Percentiles rank a stretch among this genome's conserved stretches.
Evolutionary conservation across 2,329 filamentous ascomycete species (phyloP).

Genomic region (Exophiala dermatitidis): DNA sequence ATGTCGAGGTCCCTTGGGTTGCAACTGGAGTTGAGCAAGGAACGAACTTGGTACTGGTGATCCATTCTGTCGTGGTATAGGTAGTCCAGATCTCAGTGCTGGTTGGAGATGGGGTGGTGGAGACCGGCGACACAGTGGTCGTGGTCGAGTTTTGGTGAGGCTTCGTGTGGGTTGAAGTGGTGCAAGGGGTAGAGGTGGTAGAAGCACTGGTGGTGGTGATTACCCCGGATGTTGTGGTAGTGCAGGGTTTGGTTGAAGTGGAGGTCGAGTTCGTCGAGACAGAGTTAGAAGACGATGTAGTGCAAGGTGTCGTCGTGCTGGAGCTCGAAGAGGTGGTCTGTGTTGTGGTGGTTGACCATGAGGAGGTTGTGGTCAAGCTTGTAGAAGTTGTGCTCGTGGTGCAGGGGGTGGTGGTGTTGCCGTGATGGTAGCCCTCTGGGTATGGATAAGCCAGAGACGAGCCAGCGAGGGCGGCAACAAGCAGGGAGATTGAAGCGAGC

Average conservation of each 20-base stretch:
- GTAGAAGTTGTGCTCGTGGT: slow-evolving; percentile 5
- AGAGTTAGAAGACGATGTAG: not conserved
- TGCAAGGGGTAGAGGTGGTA: not conserved
- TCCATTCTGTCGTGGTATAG: slow-evolving; percentile 28
- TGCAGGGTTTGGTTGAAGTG: not conserved
- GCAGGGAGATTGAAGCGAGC: slow-evolving; percentile 16
- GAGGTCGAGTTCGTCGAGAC: not conserved
- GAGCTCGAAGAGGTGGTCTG: slow-evolving; percentile 2
- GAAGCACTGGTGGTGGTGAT: slow-evolving; percentile 10
- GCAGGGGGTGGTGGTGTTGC: slow-evolving; percentile 9
- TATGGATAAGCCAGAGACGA: slow-evolving; percentile 24
- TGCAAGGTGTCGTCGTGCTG: not conserved
- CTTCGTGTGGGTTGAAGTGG: not conserved
- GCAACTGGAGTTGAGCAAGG: slow-evolving; percentile 33
- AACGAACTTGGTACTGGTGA: slow-evolving; percentile 31
- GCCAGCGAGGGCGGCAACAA: slow-evolving; percentile 24
- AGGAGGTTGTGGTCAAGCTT: slow-evolving; percentile 4
- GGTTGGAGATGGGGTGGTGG: slow-evolving; percentile 8
- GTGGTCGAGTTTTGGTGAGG: slow-evolving; percentile 5
- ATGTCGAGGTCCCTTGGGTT: slow-evolving; percentile 29
- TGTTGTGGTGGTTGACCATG: not conserved
- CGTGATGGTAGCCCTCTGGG: slow-evolving; percentile 7
- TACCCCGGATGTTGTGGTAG: not conserved
- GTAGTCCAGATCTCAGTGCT: slow-evolving; percentile 14
- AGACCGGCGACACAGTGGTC: not conserved